These are phyloP conservation scores for Zalaria sp. DNA, from an alignment of 2,329 filamentous ascomycete species.

Conservation along the genomic window DNA sequence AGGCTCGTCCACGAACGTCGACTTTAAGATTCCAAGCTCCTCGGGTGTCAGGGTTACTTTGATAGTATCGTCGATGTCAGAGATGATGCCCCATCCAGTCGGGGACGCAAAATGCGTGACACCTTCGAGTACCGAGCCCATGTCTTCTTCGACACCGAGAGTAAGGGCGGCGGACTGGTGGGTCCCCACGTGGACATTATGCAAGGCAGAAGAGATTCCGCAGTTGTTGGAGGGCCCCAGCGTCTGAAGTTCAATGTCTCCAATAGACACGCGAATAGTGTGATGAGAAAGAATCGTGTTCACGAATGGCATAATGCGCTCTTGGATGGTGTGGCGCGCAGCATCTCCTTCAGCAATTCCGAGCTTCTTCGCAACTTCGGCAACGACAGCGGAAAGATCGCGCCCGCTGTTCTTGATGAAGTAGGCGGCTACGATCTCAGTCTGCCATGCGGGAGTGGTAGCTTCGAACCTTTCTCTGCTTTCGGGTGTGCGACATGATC, in stretches of 20 bases:
- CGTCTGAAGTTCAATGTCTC: constrained; percentile 20
- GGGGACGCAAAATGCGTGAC: constrained; percentile 45
- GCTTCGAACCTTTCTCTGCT: too few relatives aligned
- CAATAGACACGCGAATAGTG: constrained; percentile 51
- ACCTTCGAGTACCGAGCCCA: too few relatives aligned
- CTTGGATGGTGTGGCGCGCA: constrained; percentile 37
- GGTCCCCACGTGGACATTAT: constrained; percentile 8
- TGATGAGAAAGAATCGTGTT: constrained; percentile 61
- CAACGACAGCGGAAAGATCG: constrained; percentile 53
- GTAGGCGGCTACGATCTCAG: constrained; percentile 70
- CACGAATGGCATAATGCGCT: constrained; percentile 62
- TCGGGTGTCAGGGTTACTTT: constrained; percentile 76
- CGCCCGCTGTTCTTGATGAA: constrained; percentile 60
- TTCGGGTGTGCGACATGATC: too few relatives aligned
- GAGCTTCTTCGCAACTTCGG: constrained; percentile 14
- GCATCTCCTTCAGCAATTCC: constrained; percentile 22
- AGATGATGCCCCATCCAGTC: constrained; percentile 74
- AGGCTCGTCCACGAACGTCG: constrained; percentile 69
- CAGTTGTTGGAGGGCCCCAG: constrained; percentile 18
- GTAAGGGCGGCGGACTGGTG: too few relatives aligned
- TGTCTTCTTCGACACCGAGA: too few relatives aligned
- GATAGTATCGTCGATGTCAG: constrained; percentile 91
- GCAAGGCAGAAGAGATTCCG: constrained; percentile 17
- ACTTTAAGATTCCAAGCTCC: constrained; percentile 63
- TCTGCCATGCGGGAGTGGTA: constrained; percentile 44